These are phyloP conservation scores for Taphrina confusa DNA, from an alignment of 1,139 yeast genomes.

Conservation along the genomic window DNA sequence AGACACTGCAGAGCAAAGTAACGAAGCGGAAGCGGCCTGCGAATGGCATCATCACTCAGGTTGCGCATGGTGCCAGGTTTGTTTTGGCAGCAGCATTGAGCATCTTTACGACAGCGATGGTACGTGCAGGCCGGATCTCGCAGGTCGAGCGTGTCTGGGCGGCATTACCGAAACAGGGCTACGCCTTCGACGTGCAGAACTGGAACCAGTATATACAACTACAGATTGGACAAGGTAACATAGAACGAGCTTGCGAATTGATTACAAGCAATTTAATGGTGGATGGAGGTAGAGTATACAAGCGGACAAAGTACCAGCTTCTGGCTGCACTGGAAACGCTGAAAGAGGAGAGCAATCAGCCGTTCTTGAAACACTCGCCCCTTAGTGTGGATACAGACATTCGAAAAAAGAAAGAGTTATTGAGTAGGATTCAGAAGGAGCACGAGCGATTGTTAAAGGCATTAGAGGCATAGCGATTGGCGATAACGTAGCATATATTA, in stretches of 20 bases:
- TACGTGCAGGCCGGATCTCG: slow-evolving; percentile 1
- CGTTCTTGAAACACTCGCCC: background rate
- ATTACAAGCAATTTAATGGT: background rate
- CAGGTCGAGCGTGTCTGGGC: slow-evolving; percentile 29
- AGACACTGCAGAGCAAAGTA: no score
- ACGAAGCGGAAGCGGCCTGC: no score
- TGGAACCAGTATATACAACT: slow-evolving; percentile 28
- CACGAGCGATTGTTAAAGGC: background rate
- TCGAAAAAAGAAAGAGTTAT: background rate
- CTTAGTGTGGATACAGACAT: background rate
- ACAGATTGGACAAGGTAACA: slow-evolving; percentile 11
- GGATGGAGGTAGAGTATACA: slow-evolving; percentile 2
- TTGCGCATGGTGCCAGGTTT: slow-evolving; percentile 21
- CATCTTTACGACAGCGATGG: slow-evolving; percentile 14
- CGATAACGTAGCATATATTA: no score
- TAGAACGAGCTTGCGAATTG: slow-evolving; percentile 8
- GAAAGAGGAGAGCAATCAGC: slow-evolving; percentile 42
- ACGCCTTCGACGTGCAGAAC: slow-evolving; percentile 22
- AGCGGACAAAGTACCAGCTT: slow-evolving; percentile 6
- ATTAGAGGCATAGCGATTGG: slow-evolving; percentile 5
- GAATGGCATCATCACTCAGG: slow-evolving; percentile 9
- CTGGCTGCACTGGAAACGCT: slow-evolving; percentile 48
- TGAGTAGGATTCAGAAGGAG: background rate
- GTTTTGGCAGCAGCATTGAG: slow-evolving; percentile 12
- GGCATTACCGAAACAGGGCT: slow-evolving; percentile 20